Percentiles rank a stretch among this genome's conserved stretches.
Evolutionary conservation across 345 rosid species (phyloP).

Genomic region (Turritis glabra): DNA sequence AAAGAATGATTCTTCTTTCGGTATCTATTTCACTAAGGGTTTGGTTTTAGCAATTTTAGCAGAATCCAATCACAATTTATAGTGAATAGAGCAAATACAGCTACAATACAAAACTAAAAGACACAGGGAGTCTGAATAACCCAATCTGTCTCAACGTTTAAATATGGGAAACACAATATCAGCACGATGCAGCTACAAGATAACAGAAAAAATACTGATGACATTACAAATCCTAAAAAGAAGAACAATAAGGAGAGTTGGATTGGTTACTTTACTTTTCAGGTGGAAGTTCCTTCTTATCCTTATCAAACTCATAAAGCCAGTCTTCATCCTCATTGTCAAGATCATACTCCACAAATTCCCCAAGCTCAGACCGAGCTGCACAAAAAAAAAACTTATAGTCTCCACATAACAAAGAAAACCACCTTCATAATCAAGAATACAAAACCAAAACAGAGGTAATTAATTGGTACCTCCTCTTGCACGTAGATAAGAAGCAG

Average conservation of each 20-base stretch:
- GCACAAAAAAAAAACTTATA: constrained; percentile 28
- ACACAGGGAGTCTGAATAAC: not conserved
- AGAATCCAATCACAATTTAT: not conserved
- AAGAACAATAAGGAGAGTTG: not conserved
- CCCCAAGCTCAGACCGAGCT: constrained; percentile 98
- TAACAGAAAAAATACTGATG: constrained; percentile 4
- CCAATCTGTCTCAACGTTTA: not conserved
- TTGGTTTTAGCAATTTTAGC: constrained; percentile 3
- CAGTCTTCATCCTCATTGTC: constrained; percentile 99
- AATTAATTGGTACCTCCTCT: constrained; percentile 79
- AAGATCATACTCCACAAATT: constrained; percentile 94
- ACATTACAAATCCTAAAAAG: not conserved
- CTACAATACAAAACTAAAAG: constrained; percentile 5
- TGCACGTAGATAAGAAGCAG: constrained; percentile 86
- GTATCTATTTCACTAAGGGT: not conserved
- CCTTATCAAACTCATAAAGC: constrained; percentile 68
- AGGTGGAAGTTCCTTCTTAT: constrained; percentile 57
- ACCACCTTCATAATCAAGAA: not conserved
- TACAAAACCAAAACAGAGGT: not conserved
- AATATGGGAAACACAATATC: not conserved
- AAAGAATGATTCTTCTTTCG: not conserved
- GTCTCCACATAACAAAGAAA: not conserved
- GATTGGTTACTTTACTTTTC: constrained; percentile 59
- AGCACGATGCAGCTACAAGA: not conserved
- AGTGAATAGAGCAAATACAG: constrained; percentile 4